Conservation (phyloP, 352 stramenopile species). For the Pythium aquatile region DNA sequence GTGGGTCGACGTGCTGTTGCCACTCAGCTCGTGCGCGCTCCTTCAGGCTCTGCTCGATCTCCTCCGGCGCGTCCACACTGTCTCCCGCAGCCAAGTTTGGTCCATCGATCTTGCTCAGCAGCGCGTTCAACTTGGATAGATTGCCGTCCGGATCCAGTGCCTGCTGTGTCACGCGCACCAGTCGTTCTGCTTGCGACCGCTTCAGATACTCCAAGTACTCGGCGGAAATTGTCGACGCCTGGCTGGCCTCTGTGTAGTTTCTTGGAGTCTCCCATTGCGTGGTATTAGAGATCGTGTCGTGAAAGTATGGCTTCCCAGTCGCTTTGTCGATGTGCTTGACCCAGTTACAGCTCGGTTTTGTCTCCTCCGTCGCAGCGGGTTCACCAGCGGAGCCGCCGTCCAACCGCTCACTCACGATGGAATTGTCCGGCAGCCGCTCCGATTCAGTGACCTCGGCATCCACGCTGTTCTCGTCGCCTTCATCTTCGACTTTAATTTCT, state of each 20-base stretch:
- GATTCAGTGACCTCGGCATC: background rate
- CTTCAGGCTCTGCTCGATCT: constrained; percentile 28
- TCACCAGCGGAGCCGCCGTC: background rate
- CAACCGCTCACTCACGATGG: background rate
- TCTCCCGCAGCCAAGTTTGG: constrained; percentile 4
- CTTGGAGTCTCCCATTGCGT: constrained; percentile 76
- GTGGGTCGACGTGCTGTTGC: constrained; percentile 84
- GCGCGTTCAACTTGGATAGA: constrained; percentile 64
- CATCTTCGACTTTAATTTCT: constrained; percentile 26
- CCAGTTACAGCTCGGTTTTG: constrained; percentile 35
- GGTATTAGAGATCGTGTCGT: constrained; percentile 52
- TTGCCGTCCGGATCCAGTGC: constrained; percentile 69
- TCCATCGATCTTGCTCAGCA: constrained; percentile 61
- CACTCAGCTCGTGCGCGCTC: constrained; percentile 44
- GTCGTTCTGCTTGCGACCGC: constrained; percentile 42
- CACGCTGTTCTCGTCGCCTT: constrained; percentile 13
- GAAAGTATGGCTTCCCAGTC: constrained; percentile 74
- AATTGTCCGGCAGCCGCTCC: background rate
- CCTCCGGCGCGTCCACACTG: constrained; percentile 8
- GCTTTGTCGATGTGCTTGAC: constrained; percentile 68
- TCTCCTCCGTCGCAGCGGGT: background rate
- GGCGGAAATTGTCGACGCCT: constrained; percentile 22
- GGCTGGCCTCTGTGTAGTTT: constrained; percentile 38
- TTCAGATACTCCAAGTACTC: constrained; percentile 79
- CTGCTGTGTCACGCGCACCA: constrained; percentile 58